Evolutionary conservation across 176 grass and related monocot species (phyloP).

Genomic region (Zea luxurians): DNA sequence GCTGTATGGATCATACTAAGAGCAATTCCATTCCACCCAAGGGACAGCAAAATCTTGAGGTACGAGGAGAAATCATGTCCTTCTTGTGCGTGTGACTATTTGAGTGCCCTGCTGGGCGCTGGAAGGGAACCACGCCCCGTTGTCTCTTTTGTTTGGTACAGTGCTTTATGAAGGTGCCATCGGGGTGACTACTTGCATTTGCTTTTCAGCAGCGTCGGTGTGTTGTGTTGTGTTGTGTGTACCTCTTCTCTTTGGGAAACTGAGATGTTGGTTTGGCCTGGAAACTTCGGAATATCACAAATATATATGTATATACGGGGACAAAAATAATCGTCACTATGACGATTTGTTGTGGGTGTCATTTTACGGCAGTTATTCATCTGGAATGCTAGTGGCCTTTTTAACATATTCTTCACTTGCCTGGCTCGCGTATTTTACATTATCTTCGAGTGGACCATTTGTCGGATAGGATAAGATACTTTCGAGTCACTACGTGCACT

Average conservation of each 20-base stretch:
- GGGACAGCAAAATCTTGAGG: conserved; percentile 21
- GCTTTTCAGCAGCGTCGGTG: background rate
- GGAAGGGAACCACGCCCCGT: background rate
- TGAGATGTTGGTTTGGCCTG: background rate
- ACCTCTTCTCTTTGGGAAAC: background rate
- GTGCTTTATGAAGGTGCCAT: conserved; percentile 12
- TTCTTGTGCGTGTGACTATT: background rate
- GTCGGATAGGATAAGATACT: conserved; percentile 21
- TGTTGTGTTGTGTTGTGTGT: background rate
- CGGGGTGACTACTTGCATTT: background rate
- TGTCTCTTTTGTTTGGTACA: conserved; percentile 6
- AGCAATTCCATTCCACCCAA: background rate
- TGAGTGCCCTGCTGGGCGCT: background rate
- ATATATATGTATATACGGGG: background rate
- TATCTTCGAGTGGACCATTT: conserved; percentile 33
- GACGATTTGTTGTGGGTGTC: background rate
- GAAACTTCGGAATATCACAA: background rate
- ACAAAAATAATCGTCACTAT: background rate
- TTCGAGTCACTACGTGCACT: conserved; percentile 7
- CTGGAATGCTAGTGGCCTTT: conserved; percentile 15
- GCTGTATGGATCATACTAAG: background rate
- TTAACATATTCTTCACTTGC: background rate
- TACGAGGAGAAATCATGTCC: conserved; percentile 11
- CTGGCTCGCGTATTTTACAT: conserved; percentile 32
- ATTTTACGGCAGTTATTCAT: conserved; percentile 15